Base-by-base conservation (phyloP, 257 asterid genomes). In the Knoxia roxburghii region DNA sequence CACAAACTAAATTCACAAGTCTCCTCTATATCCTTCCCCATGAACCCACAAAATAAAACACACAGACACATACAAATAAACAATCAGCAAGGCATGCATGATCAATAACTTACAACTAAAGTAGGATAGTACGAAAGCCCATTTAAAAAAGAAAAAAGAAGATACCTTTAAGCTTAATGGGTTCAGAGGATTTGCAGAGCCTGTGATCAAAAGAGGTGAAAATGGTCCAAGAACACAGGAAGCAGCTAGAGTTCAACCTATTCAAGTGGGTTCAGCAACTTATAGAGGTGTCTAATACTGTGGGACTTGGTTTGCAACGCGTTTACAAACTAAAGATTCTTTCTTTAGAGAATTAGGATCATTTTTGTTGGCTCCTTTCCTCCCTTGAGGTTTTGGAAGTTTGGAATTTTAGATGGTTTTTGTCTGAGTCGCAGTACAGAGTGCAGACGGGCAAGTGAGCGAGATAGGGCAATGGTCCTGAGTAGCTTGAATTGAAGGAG, bases 101-200 rank as follows among this genome's bases (percentile, higher is more conserved):
- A 35, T 37, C 48, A n/a, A n/a, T 2, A 8, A 33, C 20, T 5
- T 59, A n/a, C 33, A 58, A 32, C 18, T 59, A 24, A n/a, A 20
- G 64, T 10, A 59, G 35, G 7, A 21, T 27, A 18, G n/a, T 5
- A 9, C 6, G 5, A 2, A 7, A 56, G 61, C 43, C 9, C 41
- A 37, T 9, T 3, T 9, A 37, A 37, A 37, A 37, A 37, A 13
- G 8, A 32, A 60, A 60, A 26, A 60, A n/a, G 18, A 58, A 17
- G 8, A 48, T n/a, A 15, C 6, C 45, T 58, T 60, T 37, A 33
- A 60, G 65, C 49, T 60, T 9, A 49, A 60, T n/a, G 49, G 65
- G 65, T 26, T 45, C 35, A n/a, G 18, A 0, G 50, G 46, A 1
- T n/a, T n/a, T 65, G 24, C 45, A n/a, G 27, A 29, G 24, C 52